Base-by-base conservation (phyloP, 2,329 filamentous ascomycete species). In the Pseudogymnoascus sp. region DNA sequence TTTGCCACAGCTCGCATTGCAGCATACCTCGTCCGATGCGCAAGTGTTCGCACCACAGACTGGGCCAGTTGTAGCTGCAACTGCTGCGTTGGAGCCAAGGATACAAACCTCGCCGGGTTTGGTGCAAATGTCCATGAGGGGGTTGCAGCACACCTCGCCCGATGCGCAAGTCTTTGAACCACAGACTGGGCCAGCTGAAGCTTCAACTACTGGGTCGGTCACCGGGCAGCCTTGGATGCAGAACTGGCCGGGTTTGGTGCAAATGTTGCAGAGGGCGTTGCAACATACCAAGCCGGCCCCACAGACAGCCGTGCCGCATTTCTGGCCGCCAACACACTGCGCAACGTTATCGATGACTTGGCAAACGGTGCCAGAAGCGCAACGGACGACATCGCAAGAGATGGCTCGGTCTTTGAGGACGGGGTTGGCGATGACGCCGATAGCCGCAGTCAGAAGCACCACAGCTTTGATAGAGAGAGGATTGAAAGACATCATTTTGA, bases 1-100 rank as follows among this genome's bases (percentile, higher is more conserved):
- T 18, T 65, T 64, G 6, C 66, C 66, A 40, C 67, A 68, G 9
- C 61, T 18, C 28, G 64, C 55, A 49, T 68, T 68, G 43, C 67
- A 68, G 49, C 67, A 73, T 63, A 64, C 67, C 70, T 58, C 55
- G 60, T 7, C 61, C 12, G 12, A 55, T 55, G 49, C 12, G 49
- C 49, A 55, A 16, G 49, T 55, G 49, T 55, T 55, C 45, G 25
- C 45, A 52, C 45, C 45, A 52, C 45, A 52, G n/a, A 52, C 45
- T 8, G 45, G 25, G n/a, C 45, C 45, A 11, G 45, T 52, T 52
- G 45, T 14, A n/a, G 43, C 25, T 18, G 25, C 25, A 55, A 18
- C 45, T 18, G 25, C 25, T 12, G 25, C n/a, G 14, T 55, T 16
- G 25, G 45, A 31, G 45, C 45, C 25, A 12, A 55, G 45, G 45